Base-by-base conservation (phyloP, 2,329 filamentous ascomycete species). In the Cordyceps javanica region DNA sequence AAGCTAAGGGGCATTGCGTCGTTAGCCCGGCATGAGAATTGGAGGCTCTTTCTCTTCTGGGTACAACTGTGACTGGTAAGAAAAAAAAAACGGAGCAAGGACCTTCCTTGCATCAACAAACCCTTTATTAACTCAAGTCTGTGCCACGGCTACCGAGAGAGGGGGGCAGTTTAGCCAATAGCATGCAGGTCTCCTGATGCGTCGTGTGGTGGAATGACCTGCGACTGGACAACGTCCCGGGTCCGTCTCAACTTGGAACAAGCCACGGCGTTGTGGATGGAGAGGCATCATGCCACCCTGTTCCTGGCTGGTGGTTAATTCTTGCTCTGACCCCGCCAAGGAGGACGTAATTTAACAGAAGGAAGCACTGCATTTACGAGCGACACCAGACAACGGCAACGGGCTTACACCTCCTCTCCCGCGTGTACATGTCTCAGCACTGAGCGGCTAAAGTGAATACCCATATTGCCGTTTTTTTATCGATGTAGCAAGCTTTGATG, bases 221-320 rank as follows among this genome's bases (percentile, higher is more conserved):
- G 54, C 44, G 44, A 56, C 54, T 50, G 45, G 54, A 25, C 34
- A 32, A 11, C 19, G 45, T 50, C 34, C 45, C 25, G 45, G 36
- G 54, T 56, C 54, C 54, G 54, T 56, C 54, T 56, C 54, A 56
- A 50, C 44, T 56, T 56, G 54, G 34, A 56, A 56, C 54, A 56
- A 46, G 54, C 54, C 54, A 56, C 54, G 45, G 45, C 45, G 45
- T 50, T 32, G 54, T 26, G 26, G 21, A 54, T 54, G 32, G 41
- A 36, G 51, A 9, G 28, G 14, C 39, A 45, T 54, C 39, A 54
- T 42, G 41, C 51, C 51, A 54, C 21, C 21, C 39, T 45, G 39
- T 19, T 32, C 51, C 19, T 16, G 19, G 48, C 34, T 39, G 2
- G 5, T 38, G 7, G 3, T 42, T 11, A n/a, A n/a, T 14, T 32